Evolutionary conservation across 495 filamentous ascomycete genomes (phyloP).

Genomic region (Penicillium maclennaniae): DNA sequence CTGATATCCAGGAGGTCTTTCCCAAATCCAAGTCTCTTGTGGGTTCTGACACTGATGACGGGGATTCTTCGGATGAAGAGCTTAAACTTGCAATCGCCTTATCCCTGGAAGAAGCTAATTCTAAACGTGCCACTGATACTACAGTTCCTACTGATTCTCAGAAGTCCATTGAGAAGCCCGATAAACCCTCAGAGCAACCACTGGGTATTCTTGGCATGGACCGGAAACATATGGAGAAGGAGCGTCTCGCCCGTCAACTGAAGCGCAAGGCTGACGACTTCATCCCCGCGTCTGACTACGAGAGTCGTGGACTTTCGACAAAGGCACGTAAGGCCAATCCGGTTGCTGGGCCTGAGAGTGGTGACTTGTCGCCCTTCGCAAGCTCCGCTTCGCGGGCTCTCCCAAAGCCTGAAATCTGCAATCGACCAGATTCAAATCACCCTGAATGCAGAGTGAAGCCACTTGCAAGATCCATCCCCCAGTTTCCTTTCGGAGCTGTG

Average conservation of each 20-base stretch:
- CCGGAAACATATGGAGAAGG: constrained; percentile 81
- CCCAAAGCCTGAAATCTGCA: background rate
- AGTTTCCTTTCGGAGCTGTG: constrained; percentile 68
- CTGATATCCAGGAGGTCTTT: constrained; percentile 24
- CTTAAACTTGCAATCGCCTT: constrained; percentile 50
- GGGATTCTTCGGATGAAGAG: constrained; percentile 40
- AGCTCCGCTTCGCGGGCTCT: background rate
- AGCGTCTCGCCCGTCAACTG: constrained; percentile 64
- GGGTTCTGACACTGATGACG: constrained; percentile 32
- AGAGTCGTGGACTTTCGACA: background rate
- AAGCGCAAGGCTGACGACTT: constrained; percentile 44
- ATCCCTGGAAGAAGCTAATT: constrained; percentile 31
- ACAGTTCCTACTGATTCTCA: background rate
- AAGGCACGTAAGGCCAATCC: background rate
- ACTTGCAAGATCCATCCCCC: constrained; percentile 32
- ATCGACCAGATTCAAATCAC: constrained; percentile 1
- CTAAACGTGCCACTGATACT: background rate
- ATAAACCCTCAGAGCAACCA: background rate
- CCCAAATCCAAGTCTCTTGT: constrained; percentile 37
- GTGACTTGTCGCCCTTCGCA: background rate
- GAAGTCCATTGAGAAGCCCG: background rate
- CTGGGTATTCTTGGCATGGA: constrained; percentile 53
- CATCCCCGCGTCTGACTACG: background rate
- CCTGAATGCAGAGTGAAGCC: constrained; percentile 5
- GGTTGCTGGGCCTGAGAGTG: background rate